phyloP scores from a whole-genome alignment of 2,329 filamentous ascomycete species.

The Canariomyces notabilis region DNA sequence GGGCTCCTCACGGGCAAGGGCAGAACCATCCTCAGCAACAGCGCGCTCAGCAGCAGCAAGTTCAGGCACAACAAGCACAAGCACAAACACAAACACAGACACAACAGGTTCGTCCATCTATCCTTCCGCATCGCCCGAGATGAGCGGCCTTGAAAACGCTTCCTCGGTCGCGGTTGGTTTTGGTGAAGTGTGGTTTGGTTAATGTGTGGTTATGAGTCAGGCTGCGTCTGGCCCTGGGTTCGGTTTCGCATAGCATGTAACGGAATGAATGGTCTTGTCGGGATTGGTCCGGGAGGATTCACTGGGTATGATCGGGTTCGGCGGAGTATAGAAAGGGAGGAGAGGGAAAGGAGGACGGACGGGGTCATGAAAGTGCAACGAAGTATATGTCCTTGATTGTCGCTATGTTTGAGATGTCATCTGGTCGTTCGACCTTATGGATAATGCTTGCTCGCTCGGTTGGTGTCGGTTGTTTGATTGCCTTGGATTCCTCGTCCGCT shows the following conservation, averaged over 20 bases:
- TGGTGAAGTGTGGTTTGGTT: neutral
- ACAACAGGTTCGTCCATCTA: neutral
- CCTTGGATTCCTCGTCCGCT: too few species aligned
- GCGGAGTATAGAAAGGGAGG: too few species aligned
- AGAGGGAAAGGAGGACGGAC: too few species aligned
- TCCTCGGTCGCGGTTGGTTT: neutral
- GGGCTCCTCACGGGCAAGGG: constrained; percentile 14
- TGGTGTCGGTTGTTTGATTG: too few species aligned
- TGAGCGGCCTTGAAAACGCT: neutral
- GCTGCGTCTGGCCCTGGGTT: neutral
- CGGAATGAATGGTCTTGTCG: neutral
- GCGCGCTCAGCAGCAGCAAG: constrained; percentile 4
- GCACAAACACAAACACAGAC: neutral
- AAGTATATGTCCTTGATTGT: too few species aligned
- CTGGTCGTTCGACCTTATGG: too few species aligned
- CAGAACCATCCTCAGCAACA: constrained; percentile 16
- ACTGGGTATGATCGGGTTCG: too few species aligned
- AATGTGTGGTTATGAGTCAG: neutral
- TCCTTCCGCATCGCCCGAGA: neutral
- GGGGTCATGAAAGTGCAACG: too few species aligned
- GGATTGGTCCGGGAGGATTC: neutral
- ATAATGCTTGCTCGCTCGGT: too few species aligned
- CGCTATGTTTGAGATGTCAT: too few species aligned
- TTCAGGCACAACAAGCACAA: neutral
- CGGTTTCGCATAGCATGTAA: neutral